Evolutionary conservation across 164 flowering plant species (phyloP), one percentile per base, ranked within the genome.

Genomic region (Euptelea pleiosperma): DNA sequence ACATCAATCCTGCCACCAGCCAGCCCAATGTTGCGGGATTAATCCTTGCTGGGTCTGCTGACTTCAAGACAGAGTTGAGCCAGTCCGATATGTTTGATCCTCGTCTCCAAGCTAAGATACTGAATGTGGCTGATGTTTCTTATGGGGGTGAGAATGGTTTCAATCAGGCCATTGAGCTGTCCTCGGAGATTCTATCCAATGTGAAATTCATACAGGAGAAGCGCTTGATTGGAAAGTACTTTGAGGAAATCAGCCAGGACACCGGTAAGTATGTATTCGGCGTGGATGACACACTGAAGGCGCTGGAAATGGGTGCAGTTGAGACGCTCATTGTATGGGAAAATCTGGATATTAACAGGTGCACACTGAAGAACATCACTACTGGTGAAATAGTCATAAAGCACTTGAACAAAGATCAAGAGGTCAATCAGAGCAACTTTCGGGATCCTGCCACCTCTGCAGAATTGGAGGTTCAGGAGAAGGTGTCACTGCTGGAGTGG

Each of bases 81-180:
- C 81, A 77, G 44, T 77, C 77, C 8, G 78, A 77, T 52, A 77
- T 77, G 81, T 77, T 77, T 66, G 81, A 77, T 63, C 80, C 73
- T 2, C 75, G 80, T 19, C 61, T 77, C 9, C 74, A 77, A 56
- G 55, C 52, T 10, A 48, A 48, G n/a, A 48, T 48, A 6, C 28
- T 48, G 52, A 48, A 48, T 48, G 35, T 48, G 11, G 52, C 28
- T 4, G 52, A 48, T 48, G 52, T 48, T 14, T 48, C 52, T n/a
- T 48, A 48, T 48, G 52, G 52, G 15, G 52, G 52, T 29, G 52
- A 48, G 28, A 48, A 48, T 48, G 52, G 52, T 7, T 48, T 51
- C 55, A 51, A 51, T 51, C 55, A 51, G 55, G 55, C 55, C 14
- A 51, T 51, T 15, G 55, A 51, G 29, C 55, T 51, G 16, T 51